phyloP scores from a whole-genome alignment of 495 filamentous ascomycete genomes.

The Daldinia caldariorum region DNA sequence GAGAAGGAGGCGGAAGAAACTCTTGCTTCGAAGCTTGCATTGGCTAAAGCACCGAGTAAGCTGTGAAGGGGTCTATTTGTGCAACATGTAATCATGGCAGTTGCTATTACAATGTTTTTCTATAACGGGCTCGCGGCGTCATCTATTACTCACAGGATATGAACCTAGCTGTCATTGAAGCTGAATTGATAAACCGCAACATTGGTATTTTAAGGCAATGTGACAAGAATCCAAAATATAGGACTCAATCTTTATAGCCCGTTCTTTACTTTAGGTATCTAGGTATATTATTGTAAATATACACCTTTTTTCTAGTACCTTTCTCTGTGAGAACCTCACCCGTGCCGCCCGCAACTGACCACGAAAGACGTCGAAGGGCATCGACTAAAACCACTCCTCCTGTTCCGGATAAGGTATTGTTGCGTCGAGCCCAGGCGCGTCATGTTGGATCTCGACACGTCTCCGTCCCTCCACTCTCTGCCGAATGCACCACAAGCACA shows the following conservation, averaged over 20 bases:
- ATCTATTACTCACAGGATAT: constrained; percentile 6
- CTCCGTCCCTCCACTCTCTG: neutral
- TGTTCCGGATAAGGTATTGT: too few species aligned
- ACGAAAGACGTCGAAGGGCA: neutral
- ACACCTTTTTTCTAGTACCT: neutral
- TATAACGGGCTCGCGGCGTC: neutral
- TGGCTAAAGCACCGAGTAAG: constrained; percentile 54
- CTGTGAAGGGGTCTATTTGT: constrained; percentile 45
- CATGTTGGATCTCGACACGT: neutral
- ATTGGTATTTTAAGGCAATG: neutral
- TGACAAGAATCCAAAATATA: neutral
- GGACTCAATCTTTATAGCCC: neutral
- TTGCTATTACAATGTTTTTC: constrained; percentile 1
- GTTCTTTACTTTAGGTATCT: neutral
- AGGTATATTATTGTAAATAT: neutral
- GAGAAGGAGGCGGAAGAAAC: constrained; percentile 69
- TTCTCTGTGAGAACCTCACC: neutral
- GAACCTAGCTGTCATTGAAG: constrained; percentile 3
- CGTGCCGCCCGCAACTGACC: neutral
- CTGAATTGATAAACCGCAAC: neutral
- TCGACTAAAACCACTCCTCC: too few species aligned
- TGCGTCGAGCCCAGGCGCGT: neutral
- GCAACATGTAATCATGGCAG: constrained; percentile 1
- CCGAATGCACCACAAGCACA: constrained; percentile 30
- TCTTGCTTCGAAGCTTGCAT: constrained; percentile 53